These are phyloP conservation scores for Neopestalotiopsis rosae DNA, from an alignment of 2,329 filamentous ascomycete species.

Conservation along the genomic window DNA sequence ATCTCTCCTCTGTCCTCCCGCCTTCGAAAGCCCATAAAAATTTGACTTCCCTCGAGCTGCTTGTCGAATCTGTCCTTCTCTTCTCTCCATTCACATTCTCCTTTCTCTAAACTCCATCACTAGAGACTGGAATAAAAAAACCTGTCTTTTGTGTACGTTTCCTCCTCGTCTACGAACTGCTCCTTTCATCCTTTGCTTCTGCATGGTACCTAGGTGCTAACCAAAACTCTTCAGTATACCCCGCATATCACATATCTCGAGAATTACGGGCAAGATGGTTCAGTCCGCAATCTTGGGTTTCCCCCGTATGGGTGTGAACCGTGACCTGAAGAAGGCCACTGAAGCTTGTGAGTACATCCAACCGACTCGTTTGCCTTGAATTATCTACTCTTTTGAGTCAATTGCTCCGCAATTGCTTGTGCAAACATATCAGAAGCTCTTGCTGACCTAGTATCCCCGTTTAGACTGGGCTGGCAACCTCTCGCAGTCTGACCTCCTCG, in stretches of 20 bases:
- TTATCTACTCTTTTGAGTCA: neutral
- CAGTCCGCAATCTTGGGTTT: constrained; percentile 89
- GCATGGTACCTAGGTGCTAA: neutral
- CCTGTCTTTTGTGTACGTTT: constrained; percentile 32
- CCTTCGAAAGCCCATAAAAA: constrained; percentile 11
- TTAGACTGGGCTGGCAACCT: constrained; percentile 89
- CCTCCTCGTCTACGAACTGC: neutral
- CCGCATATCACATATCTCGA: constrained; percentile 21
- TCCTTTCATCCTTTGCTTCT: neutral
- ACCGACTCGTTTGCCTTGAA: neutral
- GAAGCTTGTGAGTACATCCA: constrained; percentile 73
- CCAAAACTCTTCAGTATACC: constrained; percentile 3
- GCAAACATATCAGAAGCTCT: neutral
- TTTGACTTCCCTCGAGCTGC: constrained; percentile 18
- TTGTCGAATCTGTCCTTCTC: constrained; percentile 20
- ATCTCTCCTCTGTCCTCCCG: constrained; percentile 14
- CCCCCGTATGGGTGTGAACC: constrained; percentile 96
- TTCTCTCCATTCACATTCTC: constrained; percentile 19
- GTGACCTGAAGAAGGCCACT: constrained; percentile 99
- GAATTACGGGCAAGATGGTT: constrained; percentile 58
- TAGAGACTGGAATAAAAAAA: constrained; percentile 32
- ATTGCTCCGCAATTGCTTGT: neutral
- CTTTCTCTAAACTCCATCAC: constrained; percentile 8
- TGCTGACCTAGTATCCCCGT: constrained; percentile 26
- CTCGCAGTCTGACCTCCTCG: constrained; percentile 86